phyloP scores from a whole-genome alignment of 805 yeast species.

The Kodamaea nitidulidarum region DNA sequence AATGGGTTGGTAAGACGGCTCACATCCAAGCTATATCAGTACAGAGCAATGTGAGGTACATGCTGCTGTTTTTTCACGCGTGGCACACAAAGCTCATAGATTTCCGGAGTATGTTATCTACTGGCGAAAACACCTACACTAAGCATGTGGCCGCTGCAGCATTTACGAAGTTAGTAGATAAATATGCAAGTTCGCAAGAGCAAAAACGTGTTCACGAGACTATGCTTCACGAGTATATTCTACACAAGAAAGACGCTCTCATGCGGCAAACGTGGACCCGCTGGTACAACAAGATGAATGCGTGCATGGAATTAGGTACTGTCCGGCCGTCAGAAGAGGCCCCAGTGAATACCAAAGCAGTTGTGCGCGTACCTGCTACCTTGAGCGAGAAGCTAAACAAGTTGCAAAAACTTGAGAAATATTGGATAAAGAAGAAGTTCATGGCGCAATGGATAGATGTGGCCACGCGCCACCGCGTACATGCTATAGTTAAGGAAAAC shows the following conservation, averaged over 20 bases:
- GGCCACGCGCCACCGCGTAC: background rate
- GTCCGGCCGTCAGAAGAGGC: too few relatives aligned
- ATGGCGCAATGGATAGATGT: slow-evolving; percentile 7
- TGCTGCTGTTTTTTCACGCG: background rate
- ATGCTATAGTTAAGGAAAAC: background rate
- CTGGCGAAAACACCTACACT: background rate
- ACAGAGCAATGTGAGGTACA: background rate
- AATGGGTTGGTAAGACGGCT: background rate
- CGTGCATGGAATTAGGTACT: background rate
- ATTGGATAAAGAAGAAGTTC: slow-evolving; percentile 1
- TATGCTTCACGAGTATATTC: background rate
- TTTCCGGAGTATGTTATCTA: background rate
- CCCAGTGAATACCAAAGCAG: too few relatives aligned
- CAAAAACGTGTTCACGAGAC: background rate
- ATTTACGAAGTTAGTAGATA: background rate
- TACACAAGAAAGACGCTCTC: background rate
- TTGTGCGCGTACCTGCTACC: slow-evolving; percentile 1
- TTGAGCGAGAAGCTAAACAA: slow-evolving; percentile 7
- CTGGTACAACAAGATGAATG: slow-evolving; percentile 6
- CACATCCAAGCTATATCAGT: background rate
- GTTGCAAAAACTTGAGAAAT: slow-evolving; percentile 1
- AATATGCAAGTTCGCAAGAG: background rate
- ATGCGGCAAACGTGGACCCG: background rate
- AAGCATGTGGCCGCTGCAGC: background rate
- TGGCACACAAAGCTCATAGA: background rate